Percentiles rank a stretch among this genome's conserved stretches.
Conservation (phyloP, 306 rosid genomes). For the Mucuna pruriens region DNA sequence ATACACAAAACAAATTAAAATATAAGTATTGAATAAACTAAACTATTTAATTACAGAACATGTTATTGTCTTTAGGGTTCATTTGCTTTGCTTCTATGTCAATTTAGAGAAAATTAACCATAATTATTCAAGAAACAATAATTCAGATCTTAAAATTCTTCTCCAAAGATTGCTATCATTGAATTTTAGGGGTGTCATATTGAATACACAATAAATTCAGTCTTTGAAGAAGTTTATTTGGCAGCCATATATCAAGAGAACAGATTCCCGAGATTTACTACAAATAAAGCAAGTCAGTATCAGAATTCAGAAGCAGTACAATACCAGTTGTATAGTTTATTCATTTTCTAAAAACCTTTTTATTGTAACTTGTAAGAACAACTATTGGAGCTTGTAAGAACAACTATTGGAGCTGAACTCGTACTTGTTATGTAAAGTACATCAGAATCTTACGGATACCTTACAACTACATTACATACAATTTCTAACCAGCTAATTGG, state of each 20-base stretch:
- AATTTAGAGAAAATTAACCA: not conserved
- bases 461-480: conserved; percentile 39
- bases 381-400: conserved; percentile 38
- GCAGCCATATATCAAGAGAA: not conserved
- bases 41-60: not conserved
- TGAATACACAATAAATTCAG: not conserved
- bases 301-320: conserved; percentile 26
- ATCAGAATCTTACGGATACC: conserved; percentile 37
- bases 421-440: conserved; percentile 37
- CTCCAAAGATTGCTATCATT: not conserved
- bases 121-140: not conserved
- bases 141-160: not conserved
- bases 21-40: no score
- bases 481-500: conserved; percentile 44
- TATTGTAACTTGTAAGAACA: conserved; percentile 40
- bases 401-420: conserved; percentile 42
- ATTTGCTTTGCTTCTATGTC: conserved; percentile 7
- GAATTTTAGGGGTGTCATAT: not conserved
- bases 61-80: not conserved
- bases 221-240: not conserved
- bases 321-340: conserved; percentile 26
- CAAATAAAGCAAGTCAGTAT: not conserved
- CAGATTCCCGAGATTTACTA: conserved; percentile 2
- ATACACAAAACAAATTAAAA: no score
- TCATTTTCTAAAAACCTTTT: conserved; percentile 32